Evolutionary conservation across 2,329 filamentous ascomycete genomes (phyloP).

Genomic region (Rhynchosporium agropyri): DNA sequence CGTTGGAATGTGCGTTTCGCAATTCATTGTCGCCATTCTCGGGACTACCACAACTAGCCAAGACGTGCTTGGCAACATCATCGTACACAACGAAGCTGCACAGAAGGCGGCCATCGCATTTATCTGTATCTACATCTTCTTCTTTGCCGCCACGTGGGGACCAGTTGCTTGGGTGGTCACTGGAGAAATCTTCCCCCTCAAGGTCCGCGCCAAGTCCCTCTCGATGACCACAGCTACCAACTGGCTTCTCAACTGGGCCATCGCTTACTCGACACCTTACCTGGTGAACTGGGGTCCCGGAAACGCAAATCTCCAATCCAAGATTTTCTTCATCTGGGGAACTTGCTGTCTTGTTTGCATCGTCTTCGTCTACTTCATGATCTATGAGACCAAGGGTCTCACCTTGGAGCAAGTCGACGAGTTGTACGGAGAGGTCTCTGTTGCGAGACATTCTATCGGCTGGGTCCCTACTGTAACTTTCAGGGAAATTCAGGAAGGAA

Average conservation of each 20-base stretch:
- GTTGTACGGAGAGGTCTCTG: constrained; percentile 69
- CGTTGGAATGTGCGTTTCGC: constrained; percentile 64
- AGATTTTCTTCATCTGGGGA: constrained; percentile 81
- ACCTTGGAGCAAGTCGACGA: constrained; percentile 82
- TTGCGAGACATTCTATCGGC: constrained; percentile 58
- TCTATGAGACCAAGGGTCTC: constrained; percentile 88
- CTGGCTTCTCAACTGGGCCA: constrained; percentile 73
- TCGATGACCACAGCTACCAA: constrained; percentile 72
- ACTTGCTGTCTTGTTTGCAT: constrained; percentile 70
- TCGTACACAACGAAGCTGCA: constrained; percentile 53
- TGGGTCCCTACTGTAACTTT: constrained; percentile 48
- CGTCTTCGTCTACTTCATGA: constrained; percentile 73
- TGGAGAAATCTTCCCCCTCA: constrained; percentile 65
- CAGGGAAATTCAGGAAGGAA: constrained; percentile 24
- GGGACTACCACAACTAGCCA: constrained; percentile 61
- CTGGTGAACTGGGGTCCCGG: constrained; percentile 72
- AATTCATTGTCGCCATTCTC: constrained; percentile 62
- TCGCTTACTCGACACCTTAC: constrained; percentile 79
- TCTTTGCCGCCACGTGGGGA: constrained; percentile 74
- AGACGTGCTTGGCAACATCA: constrained; percentile 49
- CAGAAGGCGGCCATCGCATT: constrained; percentile 63
- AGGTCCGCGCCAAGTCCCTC: constrained; percentile 64
- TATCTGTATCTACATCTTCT: constrained; percentile 73
- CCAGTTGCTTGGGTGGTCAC: constrained; percentile 68
- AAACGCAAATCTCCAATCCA: constrained; percentile 72